Evolutionary conservation across 768 basidiomycete genomes (phyloP).

Genomic region (Leccinellum albellum): DNA sequence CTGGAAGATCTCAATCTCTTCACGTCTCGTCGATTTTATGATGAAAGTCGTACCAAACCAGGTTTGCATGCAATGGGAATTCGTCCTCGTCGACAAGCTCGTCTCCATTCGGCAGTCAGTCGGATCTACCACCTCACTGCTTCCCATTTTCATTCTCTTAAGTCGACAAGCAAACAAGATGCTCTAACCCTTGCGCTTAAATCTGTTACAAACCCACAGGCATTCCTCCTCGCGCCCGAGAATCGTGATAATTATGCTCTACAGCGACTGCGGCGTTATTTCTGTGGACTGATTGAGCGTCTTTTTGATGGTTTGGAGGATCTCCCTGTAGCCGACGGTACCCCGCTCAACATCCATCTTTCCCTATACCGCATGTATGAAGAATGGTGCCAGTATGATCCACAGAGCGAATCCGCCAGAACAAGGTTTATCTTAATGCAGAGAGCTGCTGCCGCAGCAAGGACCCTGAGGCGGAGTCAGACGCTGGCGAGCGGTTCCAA

Average conservation of each 20-base stretch:
- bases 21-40: conserved; percentile 79
- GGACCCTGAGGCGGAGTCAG: conserved; percentile 50
- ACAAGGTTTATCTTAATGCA: conserved; percentile 71
- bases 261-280: conserved; percentile 82
- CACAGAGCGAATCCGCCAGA: conserved; percentile 67
- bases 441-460: conserved; percentile 54
- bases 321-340: conserved; percentile 70
- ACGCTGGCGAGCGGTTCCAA: conserved; percentile 57
- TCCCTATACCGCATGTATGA: conserved; percentile 82
- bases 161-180: conserved; percentile 63
- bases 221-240: conserved; percentile 68
- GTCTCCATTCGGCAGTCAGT: conserved; percentile 80
- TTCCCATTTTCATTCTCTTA: conserved; percentile 66
- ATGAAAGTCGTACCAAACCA: conserved; percentile 53
- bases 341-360: conserved; percentile 71
- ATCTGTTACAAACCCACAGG: conserved; percentile 80
- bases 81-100: conserved; percentile 68
- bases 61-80: conserved; percentile 42
- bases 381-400: conserved; percentile 89
- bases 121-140: conserved; percentile 87
- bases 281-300: conserved; percentile 85
- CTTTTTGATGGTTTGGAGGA: conserved; percentile 73
- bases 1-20: conserved; percentile 81
- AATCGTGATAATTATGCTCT: conserved; percentile 72
- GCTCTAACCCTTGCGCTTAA: conserved; percentile 78